Evolutionary conservation across 2,329 filamentous ascomycete species (phyloP).

Genomic region (Fragosphaeria purpurea): DNA sequence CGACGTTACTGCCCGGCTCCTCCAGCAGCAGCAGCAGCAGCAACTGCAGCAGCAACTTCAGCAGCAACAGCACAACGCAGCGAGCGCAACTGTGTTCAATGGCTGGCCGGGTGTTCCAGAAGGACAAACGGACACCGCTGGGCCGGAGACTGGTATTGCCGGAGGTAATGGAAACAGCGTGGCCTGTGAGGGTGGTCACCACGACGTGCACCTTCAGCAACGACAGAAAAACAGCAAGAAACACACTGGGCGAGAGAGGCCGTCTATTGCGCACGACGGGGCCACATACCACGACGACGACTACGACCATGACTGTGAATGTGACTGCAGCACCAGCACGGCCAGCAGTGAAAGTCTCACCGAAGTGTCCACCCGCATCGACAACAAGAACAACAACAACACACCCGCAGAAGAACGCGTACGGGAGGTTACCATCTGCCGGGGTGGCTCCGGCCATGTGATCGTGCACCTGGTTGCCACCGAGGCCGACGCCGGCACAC

Average conservation of each 20-base stretch:
- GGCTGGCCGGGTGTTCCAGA: constrained; percentile 4
- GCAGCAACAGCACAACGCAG: no score
- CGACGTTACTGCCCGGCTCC: neutral
- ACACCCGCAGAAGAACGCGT: neutral
- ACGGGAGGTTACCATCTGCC: constrained; percentile 2
- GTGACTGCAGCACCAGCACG: neutral
- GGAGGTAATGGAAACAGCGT: no score
- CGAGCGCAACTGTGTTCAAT: constrained; percentile 1
- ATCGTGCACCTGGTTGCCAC: constrained; percentile 2
- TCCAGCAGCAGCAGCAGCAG: neutral
- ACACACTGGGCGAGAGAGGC: no score
- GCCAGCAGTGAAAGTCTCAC: neutral
- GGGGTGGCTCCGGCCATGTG: constrained; percentile 2
- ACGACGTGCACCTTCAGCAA: neutral
- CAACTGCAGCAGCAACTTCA: neutral
- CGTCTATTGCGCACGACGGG: no score
- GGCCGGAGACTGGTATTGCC: no score
- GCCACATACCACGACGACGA: neutral
- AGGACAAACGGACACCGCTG: neutral
- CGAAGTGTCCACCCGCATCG: neutral
- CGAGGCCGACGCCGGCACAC: constrained; percentile 14
- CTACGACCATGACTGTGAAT: neutral
- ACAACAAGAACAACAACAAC: neutral
- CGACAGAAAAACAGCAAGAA: neutral
- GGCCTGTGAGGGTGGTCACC: no score